Percentiles rank a stretch among this genome's conserved stretches.
Conservation (phyloP, 306 rosid species). For the Glycyrrhiza uralensis region DNA sequence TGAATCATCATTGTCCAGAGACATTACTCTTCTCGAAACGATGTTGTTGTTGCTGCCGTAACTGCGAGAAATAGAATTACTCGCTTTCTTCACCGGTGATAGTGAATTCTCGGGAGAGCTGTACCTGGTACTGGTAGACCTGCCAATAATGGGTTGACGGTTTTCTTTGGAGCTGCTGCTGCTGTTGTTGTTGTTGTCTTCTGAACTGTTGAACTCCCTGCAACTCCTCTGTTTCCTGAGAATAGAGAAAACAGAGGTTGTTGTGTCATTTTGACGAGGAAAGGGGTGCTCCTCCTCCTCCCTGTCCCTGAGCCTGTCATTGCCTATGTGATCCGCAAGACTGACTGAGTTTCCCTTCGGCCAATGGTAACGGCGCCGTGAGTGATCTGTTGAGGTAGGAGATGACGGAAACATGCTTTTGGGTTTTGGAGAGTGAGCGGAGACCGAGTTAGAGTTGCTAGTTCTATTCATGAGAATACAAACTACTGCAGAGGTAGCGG, state of each 20-base stretch:
- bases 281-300: not conserved
- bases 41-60: too few species aligned
- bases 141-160: slow-evolving; percentile 31
- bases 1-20: slow-evolving; percentile 47
- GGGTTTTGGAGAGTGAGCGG: slow-evolving; percentile 36
- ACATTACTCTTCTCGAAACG: slow-evolving; percentile 48
- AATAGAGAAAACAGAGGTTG: slow-evolving; percentile 4
- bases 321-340: slow-evolving; percentile 54
- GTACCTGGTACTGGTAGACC: slow-evolving; percentile 34
- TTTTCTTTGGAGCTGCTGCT: slow-evolving; percentile 67
- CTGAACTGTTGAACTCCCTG: slow-evolving; percentile 22
- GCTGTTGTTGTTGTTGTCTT: too few species aligned
- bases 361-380: not conserved
- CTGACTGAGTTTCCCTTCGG: slow-evolving; percentile 27
- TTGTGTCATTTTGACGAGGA: not conserved
- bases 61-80: not conserved
- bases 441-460: slow-evolving; percentile 14
- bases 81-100: slow-evolving; percentile 21
- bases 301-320: slow-evolving; percentile 40
- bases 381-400: slow-evolving; percentile 29
- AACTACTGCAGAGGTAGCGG: not conserved
- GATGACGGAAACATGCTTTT: slow-evolving; percentile 30
- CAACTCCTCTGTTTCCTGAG: slow-evolving; percentile 35
- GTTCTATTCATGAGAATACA: not conserved
- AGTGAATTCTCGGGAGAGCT: slow-evolving; percentile 5